These are phyloP conservation scores for Phalaenopsis hybrid DNA, from an alignment of 116 monocot genomes.

Conservation along the genomic window DNA sequence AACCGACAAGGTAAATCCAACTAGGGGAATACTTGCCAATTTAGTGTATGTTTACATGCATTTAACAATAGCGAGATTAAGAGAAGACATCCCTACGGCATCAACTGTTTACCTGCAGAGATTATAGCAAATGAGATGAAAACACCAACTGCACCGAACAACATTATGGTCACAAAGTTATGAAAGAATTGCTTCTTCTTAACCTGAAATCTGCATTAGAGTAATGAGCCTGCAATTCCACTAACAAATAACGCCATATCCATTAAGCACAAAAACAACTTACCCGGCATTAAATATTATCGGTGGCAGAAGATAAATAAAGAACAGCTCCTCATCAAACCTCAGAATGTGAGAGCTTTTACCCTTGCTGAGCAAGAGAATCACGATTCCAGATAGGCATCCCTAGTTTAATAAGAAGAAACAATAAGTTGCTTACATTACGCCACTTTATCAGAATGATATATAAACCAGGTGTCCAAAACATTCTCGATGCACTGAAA, in stretches of 20 bases:
- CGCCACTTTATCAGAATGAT: too few species aligned
- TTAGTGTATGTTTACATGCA: neutral
- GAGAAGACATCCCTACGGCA: neutral
- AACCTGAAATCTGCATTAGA: conserved; percentile 57
- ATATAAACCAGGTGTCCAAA: too few species aligned
- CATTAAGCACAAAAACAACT: conserved; percentile 5
- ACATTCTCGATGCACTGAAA: too few species aligned
- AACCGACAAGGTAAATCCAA: neutral
- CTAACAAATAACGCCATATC: neutral
- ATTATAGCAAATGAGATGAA: conserved; percentile 60
- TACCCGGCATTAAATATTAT: conserved; percentile 95
- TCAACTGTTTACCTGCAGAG: conserved; percentile 42
- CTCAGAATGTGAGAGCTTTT: conserved; percentile 68
- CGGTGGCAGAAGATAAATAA: conserved; percentile 78
- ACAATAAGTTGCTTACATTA: neutral
- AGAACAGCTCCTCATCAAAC: conserved; percentile 76
- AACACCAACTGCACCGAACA: conserved; percentile 59
- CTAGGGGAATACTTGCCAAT: neutral
- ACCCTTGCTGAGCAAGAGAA: conserved; percentile 58
- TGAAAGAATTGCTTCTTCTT: conserved; percentile 84
- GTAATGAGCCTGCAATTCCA: neutral
- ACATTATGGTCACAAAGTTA: conserved; percentile 67
- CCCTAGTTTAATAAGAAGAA: conserved; percentile 32
- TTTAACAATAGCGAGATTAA: neutral
- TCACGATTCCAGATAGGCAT: conserved; percentile 43